Percentiles rank a stretch among this genome's conserved stretches.
phyloP scores from a whole-genome alignment of 1,284 basidiomycete genomes.

The Abortiporus biennis region DNA sequence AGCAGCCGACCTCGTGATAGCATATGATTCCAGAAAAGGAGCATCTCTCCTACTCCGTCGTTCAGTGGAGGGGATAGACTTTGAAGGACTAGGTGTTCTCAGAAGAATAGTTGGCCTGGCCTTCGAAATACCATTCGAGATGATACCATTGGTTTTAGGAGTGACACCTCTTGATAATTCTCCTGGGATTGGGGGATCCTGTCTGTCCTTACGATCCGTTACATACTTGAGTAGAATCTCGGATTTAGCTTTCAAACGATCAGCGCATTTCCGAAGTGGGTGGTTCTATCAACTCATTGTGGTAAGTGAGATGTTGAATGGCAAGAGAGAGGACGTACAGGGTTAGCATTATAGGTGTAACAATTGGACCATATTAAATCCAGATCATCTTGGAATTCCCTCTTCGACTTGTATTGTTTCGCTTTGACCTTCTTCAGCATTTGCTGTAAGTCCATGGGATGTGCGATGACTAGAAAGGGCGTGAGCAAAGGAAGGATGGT shows the following conservation, averaged over 20 bases:
- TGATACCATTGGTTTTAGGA: conserved; percentile 27
- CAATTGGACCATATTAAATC: conserved; percentile 98
- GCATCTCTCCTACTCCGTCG: conserved; percentile 27
- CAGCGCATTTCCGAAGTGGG: conserved; percentile 75
- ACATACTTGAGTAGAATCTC: conserved; percentile 83
- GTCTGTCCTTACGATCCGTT: conserved; percentile 80
- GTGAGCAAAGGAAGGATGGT: not conserved
- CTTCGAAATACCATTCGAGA: conserved; percentile 21
- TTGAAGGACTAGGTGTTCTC: conserved; percentile 24
- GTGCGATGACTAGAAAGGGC: conserved; percentile 64
- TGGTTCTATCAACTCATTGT: conserved; percentile 43
- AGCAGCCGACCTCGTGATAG: conserved; percentile 72
- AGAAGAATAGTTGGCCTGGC: conserved; percentile 15
- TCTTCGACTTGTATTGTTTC: conserved; percentile 89
- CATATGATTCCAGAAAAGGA: conserved; percentile 59
- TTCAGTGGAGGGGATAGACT: conserved; percentile 14
- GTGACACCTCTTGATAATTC: conserved; percentile 29
- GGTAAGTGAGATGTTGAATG: not conserved
- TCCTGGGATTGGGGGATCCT: conserved; percentile 53
- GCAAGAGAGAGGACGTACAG: conserved; percentile 50
- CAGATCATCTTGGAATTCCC: conserved; percentile 89
- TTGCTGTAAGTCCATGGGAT: conserved; percentile 92
- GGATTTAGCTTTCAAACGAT: conserved; percentile 73
- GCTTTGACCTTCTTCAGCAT: conserved; percentile 91
- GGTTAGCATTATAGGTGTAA: conserved; percentile 84